phyloP scores from a whole-genome alignment of 495 filamentous ascomycete genomes.

The Aspergillus carlsbadensis region DNA sequence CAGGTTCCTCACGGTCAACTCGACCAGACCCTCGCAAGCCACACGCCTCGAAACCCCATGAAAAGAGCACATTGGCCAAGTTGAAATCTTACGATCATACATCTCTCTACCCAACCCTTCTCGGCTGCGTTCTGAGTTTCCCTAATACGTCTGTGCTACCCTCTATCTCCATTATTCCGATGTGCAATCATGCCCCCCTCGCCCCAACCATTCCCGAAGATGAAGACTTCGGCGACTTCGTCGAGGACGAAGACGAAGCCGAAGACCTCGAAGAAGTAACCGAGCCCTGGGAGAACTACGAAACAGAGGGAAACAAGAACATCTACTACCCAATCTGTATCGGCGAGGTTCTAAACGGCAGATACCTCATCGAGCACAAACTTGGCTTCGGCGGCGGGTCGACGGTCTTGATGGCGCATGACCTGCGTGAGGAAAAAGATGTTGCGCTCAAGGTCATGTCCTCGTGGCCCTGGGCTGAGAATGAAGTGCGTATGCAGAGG shows the following conservation, averaged over 20 bases:
- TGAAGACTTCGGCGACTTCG: slow-evolving; percentile 17
- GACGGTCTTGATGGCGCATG: slow-evolving; percentile 70
- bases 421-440: slow-evolving; percentile 27
- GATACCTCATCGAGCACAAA: slow-evolving; percentile 82
- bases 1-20: no score
- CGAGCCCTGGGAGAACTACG: slow-evolving; percentile 11
- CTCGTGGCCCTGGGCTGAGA: slow-evolving; percentile 18
- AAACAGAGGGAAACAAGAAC: slow-evolving; percentile 4
- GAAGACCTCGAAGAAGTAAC: slow-evolving; percentile 6
- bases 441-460: slow-evolving; percentile 31
- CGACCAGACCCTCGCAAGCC: no score
- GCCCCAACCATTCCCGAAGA: neutral
- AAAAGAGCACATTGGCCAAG: no score
- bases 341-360: slow-evolving; percentile 53
- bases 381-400: slow-evolving; percentile 85
- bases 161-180: no score
- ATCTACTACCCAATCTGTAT: slow-evolving; percentile 21
- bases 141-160: no score
- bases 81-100: no score
- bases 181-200: no score
- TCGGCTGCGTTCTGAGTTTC: no score
- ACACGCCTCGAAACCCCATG: no score
- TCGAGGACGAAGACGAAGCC: slow-evolving; percentile 8
- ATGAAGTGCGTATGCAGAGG: slow-evolving; percentile 24
- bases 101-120: no score